phyloP scores from a whole-genome alignment of 306 rosid species.

The Benincasa hispida region DNA sequence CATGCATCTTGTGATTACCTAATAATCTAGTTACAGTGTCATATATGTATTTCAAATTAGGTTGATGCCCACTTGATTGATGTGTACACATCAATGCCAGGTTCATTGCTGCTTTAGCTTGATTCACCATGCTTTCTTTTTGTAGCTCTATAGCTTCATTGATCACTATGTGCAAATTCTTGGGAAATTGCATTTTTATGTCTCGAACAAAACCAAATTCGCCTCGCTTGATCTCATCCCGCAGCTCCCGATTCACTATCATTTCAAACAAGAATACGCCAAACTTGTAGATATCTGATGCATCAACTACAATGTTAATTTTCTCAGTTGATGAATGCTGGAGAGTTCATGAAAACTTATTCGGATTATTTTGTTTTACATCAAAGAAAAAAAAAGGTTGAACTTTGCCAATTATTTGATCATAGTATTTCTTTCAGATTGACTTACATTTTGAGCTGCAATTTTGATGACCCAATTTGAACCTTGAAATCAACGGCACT shows the following conservation, averaged over 20 bases:
- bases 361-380: background rate
- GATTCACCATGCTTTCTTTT: slow-evolving; percentile 20
- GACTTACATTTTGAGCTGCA: slow-evolving; percentile 31
- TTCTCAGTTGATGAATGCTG: background rate
- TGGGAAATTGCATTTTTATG: slow-evolving; percentile 29
- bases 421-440: background rate
- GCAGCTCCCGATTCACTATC: slow-evolving; percentile 15
- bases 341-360: background rate
- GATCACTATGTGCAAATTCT: slow-evolving; percentile 22
- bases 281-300: slow-evolving; percentile 36
- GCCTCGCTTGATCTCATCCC: slow-evolving; percentile 25
- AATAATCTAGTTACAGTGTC: slow-evolving; percentile 25
- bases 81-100: slow-evolving; percentile 45
- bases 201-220: slow-evolving; percentile 27
- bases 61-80: slow-evolving; percentile 21
- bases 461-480: slow-evolving; percentile 33
- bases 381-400: no score
- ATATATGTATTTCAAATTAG: slow-evolving; percentile 17
- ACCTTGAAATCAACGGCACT: slow-evolving; percentile 53
- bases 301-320: background rate
- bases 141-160: slow-evolving; percentile 36
- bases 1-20: background rate
- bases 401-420: background rate
- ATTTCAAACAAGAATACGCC: slow-evolving; percentile 47
- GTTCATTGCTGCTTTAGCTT: slow-evolving; percentile 22